A percentile compares a stretch with the other conserved stretches of the same genome.
phyloP scores from a whole-genome alignment of 345 rosid species.

The Eucalyptus fibrosa region DNA sequence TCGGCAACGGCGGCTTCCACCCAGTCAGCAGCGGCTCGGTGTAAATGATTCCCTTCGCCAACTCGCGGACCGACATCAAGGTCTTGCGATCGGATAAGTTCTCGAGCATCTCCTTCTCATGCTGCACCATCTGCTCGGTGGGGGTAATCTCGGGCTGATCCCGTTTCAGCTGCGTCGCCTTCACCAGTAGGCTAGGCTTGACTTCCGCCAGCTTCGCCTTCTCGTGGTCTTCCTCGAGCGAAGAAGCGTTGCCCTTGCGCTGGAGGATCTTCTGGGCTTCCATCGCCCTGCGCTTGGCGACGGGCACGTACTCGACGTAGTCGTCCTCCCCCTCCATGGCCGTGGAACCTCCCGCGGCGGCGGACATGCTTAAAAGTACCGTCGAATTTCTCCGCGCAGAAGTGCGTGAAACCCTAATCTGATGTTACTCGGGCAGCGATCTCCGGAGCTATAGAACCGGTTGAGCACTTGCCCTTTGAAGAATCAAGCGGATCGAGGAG shows the following conservation, averaged over 20 bases:
- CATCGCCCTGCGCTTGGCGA: constrained; percentile 67
- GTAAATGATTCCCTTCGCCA: constrained; percentile 86
- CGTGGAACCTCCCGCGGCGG: neutral
- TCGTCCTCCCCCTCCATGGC: constrained; percentile 65
- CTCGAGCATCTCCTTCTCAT: constrained; percentile 94
- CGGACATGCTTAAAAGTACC: neutral
- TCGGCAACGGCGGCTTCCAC: constrained; percentile 75
- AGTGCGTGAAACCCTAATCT: neutral
- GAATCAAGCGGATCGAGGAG: neutral
- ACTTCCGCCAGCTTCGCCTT: constrained; percentile 57
- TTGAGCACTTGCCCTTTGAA: neutral
- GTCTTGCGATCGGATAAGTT: constrained; percentile 75
- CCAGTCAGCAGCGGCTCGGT: constrained; percentile 69
- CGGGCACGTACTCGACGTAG: constrained; percentile 74
- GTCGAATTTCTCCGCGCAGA: neutral
- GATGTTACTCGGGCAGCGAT: neutral
- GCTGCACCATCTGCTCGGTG: constrained; percentile 69
- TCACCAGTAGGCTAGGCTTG: constrained; percentile 80
- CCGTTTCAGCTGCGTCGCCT: constrained; percentile 78
- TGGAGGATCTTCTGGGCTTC: constrained; percentile 69
- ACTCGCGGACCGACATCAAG: constrained; percentile 77
- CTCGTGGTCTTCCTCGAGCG: constrained; percentile 49
- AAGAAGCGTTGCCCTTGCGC: constrained; percentile 58
- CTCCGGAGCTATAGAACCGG: neutral
- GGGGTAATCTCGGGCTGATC: constrained; percentile 74